Percentiles rank a stretch among this genome's conserved stretches.
Conservation (phyloP, 73 alveolate species). For the Symbiodinium pilosum region DNA sequence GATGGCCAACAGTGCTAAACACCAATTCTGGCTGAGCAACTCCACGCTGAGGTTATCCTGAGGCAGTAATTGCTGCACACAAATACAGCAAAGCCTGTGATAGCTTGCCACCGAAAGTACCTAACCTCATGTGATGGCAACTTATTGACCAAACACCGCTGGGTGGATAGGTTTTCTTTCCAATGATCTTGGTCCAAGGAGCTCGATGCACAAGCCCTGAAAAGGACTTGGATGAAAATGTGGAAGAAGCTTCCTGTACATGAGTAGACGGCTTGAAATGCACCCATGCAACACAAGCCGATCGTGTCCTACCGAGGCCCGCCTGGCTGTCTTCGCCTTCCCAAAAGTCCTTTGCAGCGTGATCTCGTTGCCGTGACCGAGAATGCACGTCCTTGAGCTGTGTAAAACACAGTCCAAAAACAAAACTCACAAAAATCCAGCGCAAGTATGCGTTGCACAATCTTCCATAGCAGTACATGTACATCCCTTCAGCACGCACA, state of each 20-base stretch:
- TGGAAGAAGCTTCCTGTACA: neutral
- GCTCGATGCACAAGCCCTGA: neutral
- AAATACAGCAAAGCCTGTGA: no score
- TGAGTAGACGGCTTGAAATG: neutral
- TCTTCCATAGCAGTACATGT: neutral
- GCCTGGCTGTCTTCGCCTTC: neutral
- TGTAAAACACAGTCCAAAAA: no score
- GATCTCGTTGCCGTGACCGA: neutral
- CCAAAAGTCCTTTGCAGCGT: neutral
- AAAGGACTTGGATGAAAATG: neutral
- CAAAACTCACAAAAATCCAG: no score
- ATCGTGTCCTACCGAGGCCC: neutral
- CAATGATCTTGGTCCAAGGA: neutral
- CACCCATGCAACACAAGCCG: neutral
- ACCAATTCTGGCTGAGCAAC: neutral
- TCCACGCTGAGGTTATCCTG: constrained; percentile 13
- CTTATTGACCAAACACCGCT: no score
- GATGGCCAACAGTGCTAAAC: no score
- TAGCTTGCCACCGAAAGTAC: no score
- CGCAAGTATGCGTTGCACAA: no score
- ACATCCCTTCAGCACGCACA: neutral
- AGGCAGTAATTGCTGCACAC: no score
- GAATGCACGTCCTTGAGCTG: neutral
- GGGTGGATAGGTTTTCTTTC: no score
- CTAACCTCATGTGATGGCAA: no score